These are phyloP conservation scores for Basipetospora sp. DNA, from an alignment of 2,329 filamentous ascomycete species.

Conservation along the genomic window DNA sequence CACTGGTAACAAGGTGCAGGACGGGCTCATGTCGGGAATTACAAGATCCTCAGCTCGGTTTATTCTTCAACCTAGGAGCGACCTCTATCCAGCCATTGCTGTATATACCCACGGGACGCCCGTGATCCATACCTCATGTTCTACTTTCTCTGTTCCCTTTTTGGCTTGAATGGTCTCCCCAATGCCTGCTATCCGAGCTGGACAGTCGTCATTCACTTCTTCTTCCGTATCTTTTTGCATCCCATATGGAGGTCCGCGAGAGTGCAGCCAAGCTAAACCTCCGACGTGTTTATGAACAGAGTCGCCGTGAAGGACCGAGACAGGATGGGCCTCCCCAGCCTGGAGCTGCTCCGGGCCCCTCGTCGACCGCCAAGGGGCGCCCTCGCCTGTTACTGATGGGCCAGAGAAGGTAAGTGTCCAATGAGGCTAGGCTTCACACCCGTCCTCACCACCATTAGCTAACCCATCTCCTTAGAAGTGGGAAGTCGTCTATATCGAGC, in stretches of 20 bases:
- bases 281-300: conserved; percentile 48
- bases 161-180: not conserved
- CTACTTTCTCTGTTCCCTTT: not conserved
- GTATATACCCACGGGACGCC: too few species aligned
- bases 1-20: not conserved
- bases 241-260: conserved; percentile 1
- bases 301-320: conserved; percentile 34
- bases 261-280: conserved; percentile 44
- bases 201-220: not conserved
- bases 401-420: conserved; percentile 58
- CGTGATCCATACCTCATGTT: too few species aligned
- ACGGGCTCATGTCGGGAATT: not conserved
- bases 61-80: not conserved
- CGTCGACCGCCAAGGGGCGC: conserved; percentile 44
- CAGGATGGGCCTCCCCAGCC: conserved; percentile 32
- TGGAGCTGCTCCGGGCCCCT: conserved; percentile 28
- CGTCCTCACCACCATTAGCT: too few species aligned
- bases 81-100: not conserved
- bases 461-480: conserved; percentile 48
- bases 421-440: not conserved
- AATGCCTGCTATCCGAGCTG: not conserved
- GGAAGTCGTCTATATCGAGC: conserved; percentile 94
- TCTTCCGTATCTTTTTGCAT: not conserved
- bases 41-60: conserved; percentile 5
- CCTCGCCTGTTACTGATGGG: conserved; percentile 88